phyloP scores from a whole-genome alignment of 179 eudicot species.

The Beta lomatogona region DNA sequence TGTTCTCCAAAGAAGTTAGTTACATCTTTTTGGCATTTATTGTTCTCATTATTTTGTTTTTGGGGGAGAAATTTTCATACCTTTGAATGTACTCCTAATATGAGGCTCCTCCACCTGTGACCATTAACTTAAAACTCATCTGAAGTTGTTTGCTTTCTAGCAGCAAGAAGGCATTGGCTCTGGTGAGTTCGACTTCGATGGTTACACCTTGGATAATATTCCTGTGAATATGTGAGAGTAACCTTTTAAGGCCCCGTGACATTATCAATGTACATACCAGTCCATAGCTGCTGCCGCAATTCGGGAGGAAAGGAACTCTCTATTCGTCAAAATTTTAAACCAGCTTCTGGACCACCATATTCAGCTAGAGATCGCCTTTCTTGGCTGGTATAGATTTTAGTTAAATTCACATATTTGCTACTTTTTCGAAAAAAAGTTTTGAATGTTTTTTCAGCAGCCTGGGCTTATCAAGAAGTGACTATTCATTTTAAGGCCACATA shows the following conservation, averaged over 20 bases:
- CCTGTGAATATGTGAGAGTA: conserved; percentile 34
- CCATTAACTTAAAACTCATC: conserved; percentile 15
- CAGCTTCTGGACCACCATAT: conserved; percentile 16
- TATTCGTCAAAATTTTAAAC: conserved; percentile 6
- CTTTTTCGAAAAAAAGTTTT: conserved; percentile 30
- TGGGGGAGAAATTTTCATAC: background rate
- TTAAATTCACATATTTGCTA: conserved; percentile 26
- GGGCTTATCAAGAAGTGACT: conserved; percentile 12
- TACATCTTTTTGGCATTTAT: too few species aligned
- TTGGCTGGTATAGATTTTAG: conserved; percentile 28
- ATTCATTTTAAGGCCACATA: background rate
- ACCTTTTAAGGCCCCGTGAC: conserved; percentile 16
- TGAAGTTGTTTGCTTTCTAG: conserved; percentile 35
- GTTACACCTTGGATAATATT: conserved; percentile 71
- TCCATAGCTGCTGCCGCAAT: conserved; percentile 34
- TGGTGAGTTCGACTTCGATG: conserved; percentile 75
- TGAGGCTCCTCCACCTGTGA: background rate
- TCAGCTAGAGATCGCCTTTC: conserved; percentile 23
- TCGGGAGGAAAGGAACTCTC: conserved; percentile 24
- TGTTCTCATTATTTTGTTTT: too few species aligned
- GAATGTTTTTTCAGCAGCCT: conserved; percentile 28
- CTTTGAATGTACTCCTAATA: background rate
- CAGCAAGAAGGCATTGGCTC: conserved; percentile 74
- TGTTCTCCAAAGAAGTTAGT: background rate
- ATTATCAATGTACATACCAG: conserved; percentile 38